Base-by-base conservation (phyloP, 1,284 basidiomycete genomes). In the Mycena sp. region DNA sequence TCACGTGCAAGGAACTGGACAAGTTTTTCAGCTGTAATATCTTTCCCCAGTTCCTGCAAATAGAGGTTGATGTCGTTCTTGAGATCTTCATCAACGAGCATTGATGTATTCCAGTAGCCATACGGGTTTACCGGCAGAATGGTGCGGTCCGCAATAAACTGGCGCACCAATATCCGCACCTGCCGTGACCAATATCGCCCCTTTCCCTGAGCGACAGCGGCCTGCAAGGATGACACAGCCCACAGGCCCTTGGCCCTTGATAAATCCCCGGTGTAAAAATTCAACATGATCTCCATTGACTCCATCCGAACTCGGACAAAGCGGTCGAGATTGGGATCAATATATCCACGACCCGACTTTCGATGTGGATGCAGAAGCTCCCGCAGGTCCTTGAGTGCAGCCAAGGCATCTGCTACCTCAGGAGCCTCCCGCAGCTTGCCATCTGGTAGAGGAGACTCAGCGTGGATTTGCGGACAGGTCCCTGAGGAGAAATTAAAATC, bases 11-110 rank as follows among this genome's bases (percentile, higher is more conserved):
- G 61, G 49, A 68, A 78, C 0, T 67, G 44, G 4, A 69, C 55
- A 1, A 79, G 53, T 44, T 77, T 74, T 4, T 58, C 38, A 6
- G 74, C 73, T 64, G 41, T 69, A 11, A 78, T 75, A 3, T 74
- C 25, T 3, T 69, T 69, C 1, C 73, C 76, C 26, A 77, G 55
- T 37, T 70, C 69, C 51, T 72, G 72, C 0, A 79, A 69, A 60
- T 72, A 71, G 0, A 76, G 50, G 25, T 70, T 73, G 53, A 78
- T 69, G 3, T 75, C 73, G 17, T 10, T 3, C 16, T 35, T 17
- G 0, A 63, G 29, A 2, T 53, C 61, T 30, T 63, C 55, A 16
- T 63, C 37, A 4, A 58, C 55, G 9, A 63, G 44, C 49, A 63
- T 52, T 4, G 61, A 58, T 1, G 30, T 46, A 3, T 23, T 63